These are phyloP conservation scores for Metschnikowia orientalis DNA, from an alignment of 805 yeast genomes.

Conservation along the genomic window DNA sequence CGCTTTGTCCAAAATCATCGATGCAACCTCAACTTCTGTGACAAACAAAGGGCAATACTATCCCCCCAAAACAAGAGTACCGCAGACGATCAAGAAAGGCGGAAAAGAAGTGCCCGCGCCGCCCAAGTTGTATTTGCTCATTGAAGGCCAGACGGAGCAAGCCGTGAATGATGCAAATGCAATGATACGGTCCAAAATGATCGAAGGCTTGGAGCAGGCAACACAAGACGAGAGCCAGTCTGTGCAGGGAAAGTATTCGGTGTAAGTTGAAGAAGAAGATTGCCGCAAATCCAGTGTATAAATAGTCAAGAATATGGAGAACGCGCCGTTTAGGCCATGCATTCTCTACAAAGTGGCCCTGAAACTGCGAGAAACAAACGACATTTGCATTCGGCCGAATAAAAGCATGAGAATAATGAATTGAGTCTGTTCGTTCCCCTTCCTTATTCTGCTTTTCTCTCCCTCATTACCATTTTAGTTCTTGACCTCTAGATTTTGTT, in stretches of 20 bases:
- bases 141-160: constrained; percentile 67
- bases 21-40: constrained; percentile 67
- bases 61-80: constrained; percentile 32
- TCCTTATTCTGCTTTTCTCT: no score
- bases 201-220: constrained; percentile 52
- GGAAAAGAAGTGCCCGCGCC: constrained; percentile 49
- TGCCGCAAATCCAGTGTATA: no score
- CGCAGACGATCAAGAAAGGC: constrained; percentile 50
- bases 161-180: constrained; percentile 58
- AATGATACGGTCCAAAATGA: constrained; percentile 49
- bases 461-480: no score
- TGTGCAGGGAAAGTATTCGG: constrained; percentile 48
- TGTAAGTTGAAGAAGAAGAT: no score
- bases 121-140: constrained; percentile 69
- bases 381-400: no score
- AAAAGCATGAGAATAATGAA: no score
- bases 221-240: constrained; percentile 40
- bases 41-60: constrained; percentile 79
- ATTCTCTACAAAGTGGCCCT: no score
- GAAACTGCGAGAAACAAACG: no score
- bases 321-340: no score
- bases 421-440: no score
- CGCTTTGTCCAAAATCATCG: constrained; percentile 58
- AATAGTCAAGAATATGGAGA: no score
- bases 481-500: no score